phyloP scores from a whole-genome alignment of 1,284 basidiomycete genomes.

The Sanghuangporus weigelae region DNA sequence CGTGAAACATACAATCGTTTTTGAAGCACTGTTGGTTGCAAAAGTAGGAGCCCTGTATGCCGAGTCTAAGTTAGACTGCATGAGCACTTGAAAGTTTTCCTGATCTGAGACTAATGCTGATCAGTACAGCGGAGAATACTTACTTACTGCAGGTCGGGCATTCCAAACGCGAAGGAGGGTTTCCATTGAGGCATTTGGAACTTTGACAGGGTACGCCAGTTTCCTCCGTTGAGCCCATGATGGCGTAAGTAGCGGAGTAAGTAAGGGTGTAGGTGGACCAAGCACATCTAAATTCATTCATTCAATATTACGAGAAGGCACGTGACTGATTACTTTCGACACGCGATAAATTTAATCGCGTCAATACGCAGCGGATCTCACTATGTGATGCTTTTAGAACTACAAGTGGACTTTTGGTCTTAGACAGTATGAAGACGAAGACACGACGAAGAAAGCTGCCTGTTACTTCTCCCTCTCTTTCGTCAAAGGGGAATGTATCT shows the following conservation, averaged over 20 bases:
- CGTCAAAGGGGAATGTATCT: not conserved
- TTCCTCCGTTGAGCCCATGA: constrained; percentile 31
- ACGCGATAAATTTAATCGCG: too few relatives aligned
- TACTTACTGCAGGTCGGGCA: constrained; percentile 83
- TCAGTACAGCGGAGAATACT: constrained; percentile 23
- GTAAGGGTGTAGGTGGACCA: not conserved
- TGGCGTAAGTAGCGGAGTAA: not conserved
- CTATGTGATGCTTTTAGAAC: too few relatives aligned
- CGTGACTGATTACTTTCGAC: not conserved
- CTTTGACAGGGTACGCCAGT: constrained; percentile 57
- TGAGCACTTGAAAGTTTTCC: too few relatives aligned
- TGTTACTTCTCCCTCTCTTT: constrained; percentile 4
- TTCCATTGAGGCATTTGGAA: constrained; percentile 62
- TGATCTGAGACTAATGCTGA: constrained; percentile 4
- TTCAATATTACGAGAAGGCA: not conserved
- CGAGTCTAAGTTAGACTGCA: constrained; percentile 44
- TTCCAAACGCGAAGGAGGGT: constrained; percentile 71
- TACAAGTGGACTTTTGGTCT: too few relatives aligned
- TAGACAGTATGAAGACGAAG: too few relatives aligned
- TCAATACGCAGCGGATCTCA: too few relatives aligned
- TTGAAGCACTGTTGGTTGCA: constrained; percentile 87
- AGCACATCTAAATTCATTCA: too few relatives aligned
- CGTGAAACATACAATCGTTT: constrained; percentile 57
- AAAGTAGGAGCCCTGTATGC: constrained; percentile 78
- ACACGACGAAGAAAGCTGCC: constrained; percentile 15